Evolutionary conservation across 2,329 filamentous ascomycete species (phyloP), one percentile per base, ranked within the genome.

Genomic region (Cryphonectria naterciae): DNA sequence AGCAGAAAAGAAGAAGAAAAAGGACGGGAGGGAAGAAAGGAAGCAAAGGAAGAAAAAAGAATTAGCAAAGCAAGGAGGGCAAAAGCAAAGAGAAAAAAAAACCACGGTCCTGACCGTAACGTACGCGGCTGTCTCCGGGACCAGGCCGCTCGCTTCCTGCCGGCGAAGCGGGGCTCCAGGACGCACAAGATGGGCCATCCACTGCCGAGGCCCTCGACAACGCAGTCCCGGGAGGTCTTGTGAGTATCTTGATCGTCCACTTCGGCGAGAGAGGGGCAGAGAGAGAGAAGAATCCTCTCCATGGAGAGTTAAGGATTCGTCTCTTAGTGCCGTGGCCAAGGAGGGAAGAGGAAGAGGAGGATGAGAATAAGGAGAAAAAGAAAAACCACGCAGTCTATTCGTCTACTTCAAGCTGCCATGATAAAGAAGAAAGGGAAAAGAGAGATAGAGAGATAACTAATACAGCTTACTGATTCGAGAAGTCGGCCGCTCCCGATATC

Each of bases 401-500:
- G 19, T 49, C 17, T 49, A 19, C 43, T 49, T 49, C 19, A 22
- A 8, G 43, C 17, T 46, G 37, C 37, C 37, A 39, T 11, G 37
- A 39, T 39, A 39, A 8, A n/a, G 32, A 60, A 60, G 28, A 35
- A 35, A 22, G 28, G 28, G 6, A 13, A 13, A 19, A 11, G 6
- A 37, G 4, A 46, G 43, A 25, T 2, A 15, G 35, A 22, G 11
- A n/a, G 19, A 22, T n/a, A n/a, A 28, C 25, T 19, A 65, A 43
- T 28, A 64, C 61, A 25, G 63, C 25, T 25, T 15, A 17, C 63
- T 65, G 41, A 37, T 35, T n/a, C n/a, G 17, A 35, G 32, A 32
- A 32, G 43, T 39, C 63, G 63, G 63, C 43, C 41, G 63, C 63
- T 54, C 49, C 64, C 64, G 64, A 15, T 66, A 66, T 56, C 64